Conservation (phyloP, 345 rosid species). For the Hibiscus syriacus region DNA sequence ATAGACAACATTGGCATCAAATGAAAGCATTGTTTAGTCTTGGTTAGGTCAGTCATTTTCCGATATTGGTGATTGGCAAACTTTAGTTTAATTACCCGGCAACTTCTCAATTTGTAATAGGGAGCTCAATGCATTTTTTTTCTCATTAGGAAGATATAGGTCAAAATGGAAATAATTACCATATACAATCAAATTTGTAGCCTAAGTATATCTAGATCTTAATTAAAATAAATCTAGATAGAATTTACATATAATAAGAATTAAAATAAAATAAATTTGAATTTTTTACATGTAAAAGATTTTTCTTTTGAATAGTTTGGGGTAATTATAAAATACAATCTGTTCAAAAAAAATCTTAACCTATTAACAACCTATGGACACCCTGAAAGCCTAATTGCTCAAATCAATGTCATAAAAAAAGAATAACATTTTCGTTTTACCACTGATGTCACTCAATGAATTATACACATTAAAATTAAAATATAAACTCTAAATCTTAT, state of each 20-base stretch:
- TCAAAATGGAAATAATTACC: neutral
- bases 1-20: neutral
- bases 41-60: conserved; percentile 9
- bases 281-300: too few species aligned
- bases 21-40: neutral
- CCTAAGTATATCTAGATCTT: neutral
- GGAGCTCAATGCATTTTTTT: neutral
- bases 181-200: neutral
- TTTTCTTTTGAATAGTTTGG: too few species aligned
- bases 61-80: neutral
- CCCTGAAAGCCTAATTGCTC: too few species aligned
- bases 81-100: neutral
- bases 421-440: too few species aligned
- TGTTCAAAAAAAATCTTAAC: too few species aligned
- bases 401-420: too few species aligned
- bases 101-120: neutral
- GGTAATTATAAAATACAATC: too few species aligned
- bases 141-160: neutral
- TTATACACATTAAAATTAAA: too few species aligned
- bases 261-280: neutral
- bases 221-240: neutral
- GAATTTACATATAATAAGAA: too few species aligned
- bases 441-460: too few species aligned
- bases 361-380: too few species aligned
- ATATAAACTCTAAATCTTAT: too few species aligned